Base-by-base conservation (phyloP, 1,284 basidiomycete genomes). In the Cryptococcus neoformans region DNA sequence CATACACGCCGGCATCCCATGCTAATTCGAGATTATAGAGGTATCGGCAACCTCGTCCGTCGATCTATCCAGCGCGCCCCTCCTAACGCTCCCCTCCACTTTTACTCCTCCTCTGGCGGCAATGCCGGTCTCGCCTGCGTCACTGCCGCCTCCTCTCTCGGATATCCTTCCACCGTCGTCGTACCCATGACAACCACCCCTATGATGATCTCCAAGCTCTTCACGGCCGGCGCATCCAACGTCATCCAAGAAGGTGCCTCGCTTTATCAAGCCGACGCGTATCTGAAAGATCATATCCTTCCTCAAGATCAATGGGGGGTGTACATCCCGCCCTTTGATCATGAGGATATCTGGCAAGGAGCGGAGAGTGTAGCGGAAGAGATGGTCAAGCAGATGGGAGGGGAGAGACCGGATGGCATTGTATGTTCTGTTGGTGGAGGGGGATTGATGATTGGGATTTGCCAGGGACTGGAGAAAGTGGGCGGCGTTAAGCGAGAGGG, bases 41-140 rank as follows among this genome's bases (percentile, higher is more conserved):
- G 63, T 17, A 59, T 67, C 40, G 65, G 65, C 1, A 67, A 67
- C 36, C 40, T 62, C 21, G 47, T 67, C 10, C 55, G 48, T 2
- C 16, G 53, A n/a, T 39, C 54, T 34, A 48, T 63, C 9, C 34
- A 28, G 3, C 35, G 51, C n/a, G 12, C 12, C 14, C 28, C 58
- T 8, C 57, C 57, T 17, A 17, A 40, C 39, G 53, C 62, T 28
- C 55, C 59, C 3, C 55, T 59, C 6, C 62, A 64, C 45, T 67
- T 67, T 51, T 65, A 60, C 63, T 44, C 54, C 44, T 63, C 63
- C 4, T 67, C 65, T 5, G 65, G 62, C n/a, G 65, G 65, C 10
- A 67, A 67, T 47, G 65, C 65, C 47, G 65, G 65, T 49, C 55
- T 67, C 28, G 65, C 65, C 6, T 59, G 57, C 39, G 63, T 65